Evolutionary conservation across 1,284 basidiomycete genomes (phyloP), one percentile per base, ranked within the genome.

Genomic region (Irpex lacteus): DNA sequence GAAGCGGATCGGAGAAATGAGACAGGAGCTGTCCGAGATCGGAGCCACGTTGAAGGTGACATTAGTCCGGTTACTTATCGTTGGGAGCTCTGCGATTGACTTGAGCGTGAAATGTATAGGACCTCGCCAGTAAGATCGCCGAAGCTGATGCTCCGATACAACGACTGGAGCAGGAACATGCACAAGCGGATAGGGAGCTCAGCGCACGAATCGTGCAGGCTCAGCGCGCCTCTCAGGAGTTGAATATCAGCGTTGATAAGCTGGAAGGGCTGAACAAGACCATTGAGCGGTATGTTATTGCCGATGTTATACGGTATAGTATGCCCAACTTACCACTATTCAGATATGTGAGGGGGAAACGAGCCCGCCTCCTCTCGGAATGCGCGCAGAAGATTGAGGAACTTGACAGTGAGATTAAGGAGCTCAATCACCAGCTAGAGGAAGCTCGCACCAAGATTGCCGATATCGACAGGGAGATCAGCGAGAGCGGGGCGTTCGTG

Each of bases 331-430:
- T 47, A 34, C 15, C 52, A 59, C 2, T 37, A 32, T 8, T 8
- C 66, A 96, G 94, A 66, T 95, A 95, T 74, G 81, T 91, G 62
- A 85, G 86, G 54, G 87, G 90, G 55, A 90, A 88, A 67, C 85
- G 87, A 52, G 85, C 82, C 3, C 82, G 85, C 13, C 79, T 84
- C 64, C 80, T 95, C 40, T 79, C 84, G 38, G 88, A 92, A 53
- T 89, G 84, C 70, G 82, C 82, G 26, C 80, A 83, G 13, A 82
- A 82, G 60, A 83, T 95, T 9, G 81, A 85, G 50, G 80, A 84
- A n/a, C 82, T 85, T 56, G 86, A 90, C 69, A 73, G 72, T 3
- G 81, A 86, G 55, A 86, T 94, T 63, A 77, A 80, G 50, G 83
- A 90, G 59, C 77, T 90, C 5, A 80, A 78, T 13, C 72, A 77